Base-by-base conservation (phyloP, 176 grass and related monocot genomes). In the Aegilops bicornis region DNA sequence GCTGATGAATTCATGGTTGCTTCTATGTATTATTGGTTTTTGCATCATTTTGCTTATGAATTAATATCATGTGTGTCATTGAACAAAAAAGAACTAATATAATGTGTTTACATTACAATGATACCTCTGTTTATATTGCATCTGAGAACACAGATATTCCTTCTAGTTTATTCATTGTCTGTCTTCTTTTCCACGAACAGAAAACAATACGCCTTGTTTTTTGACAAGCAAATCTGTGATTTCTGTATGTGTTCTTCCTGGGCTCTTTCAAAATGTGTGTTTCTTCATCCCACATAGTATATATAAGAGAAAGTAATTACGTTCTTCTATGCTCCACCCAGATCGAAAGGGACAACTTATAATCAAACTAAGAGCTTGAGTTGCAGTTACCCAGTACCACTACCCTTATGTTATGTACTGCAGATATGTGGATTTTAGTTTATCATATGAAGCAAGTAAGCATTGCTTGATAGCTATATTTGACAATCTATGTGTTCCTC, bases 91-190 rank as follows among this genome's bases (percentile, higher is more conserved):
- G 23, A 74, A 47, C 25, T 80, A 13, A 40, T 45, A 65, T 31
- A 17, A 29, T 13, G 79, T 17, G 23, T 23, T 54, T 63, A 17
- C 35, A 42, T 79, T 23, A 62, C 11, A 60, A 58, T 59, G 61
- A 76, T 31, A 80, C 19, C 24, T 67, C 31, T 88, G 75, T 56
- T 79, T 64, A 43, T 74, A 68, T 77, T 83, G 22, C 81, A 73
- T 83, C 32, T 69, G 9, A 73, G 56, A 39, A 40, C 7, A 20
- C 45, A 37, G 2, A 29, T 78, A 67, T 74, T 73, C 59, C 12
- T 59, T 71, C 16, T 66, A 72, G n/a, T 79, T 52, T 58, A 63
- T 54, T 8, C 32, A 33, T 70, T 70, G 35, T 2, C 25, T 40
- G 1, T 27, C 64, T 54, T 62, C 9, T 54, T 43, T 65, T 43